These are phyloP conservation scores for Zygotorulaspora florentina DNA, from an alignment of 805 yeast species.

Conservation along the genomic window DNA sequence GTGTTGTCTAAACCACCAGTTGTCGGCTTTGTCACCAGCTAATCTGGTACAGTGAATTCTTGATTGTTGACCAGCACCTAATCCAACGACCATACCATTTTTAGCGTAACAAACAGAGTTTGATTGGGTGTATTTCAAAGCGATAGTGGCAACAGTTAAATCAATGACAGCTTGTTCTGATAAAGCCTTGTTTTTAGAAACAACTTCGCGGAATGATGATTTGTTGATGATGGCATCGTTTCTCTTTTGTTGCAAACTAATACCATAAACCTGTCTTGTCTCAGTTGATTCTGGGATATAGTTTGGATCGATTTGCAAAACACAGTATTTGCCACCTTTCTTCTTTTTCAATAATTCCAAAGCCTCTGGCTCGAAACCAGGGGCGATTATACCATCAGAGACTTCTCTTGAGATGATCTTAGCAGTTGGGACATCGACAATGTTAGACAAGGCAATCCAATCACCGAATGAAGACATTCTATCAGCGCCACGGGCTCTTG, in stretches of 20 bases:
- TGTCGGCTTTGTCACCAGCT: constrained; percentile 99
- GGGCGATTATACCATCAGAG: constrained; percentile 98
- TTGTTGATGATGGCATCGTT: constrained; percentile 94
- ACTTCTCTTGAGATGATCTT: constrained; percentile 96
- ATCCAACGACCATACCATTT: constrained; percentile 98
- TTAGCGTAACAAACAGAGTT: constrained; percentile 98
- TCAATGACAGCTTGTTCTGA: constrained; percentile 92
- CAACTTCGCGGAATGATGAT: constrained; percentile 86
- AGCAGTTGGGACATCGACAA: constrained; percentile 95
- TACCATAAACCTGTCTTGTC: constrained; percentile 94
- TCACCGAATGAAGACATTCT: constrained; percentile 99
- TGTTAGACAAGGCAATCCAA: constrained; percentile 94
- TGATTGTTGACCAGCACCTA: constrained; percentile 99
- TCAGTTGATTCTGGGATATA: constrained; percentile 77
- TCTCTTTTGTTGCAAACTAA: constrained; percentile 92
- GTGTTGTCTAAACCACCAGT: constrained; percentile 99
- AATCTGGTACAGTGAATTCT: constrained; percentile 98
- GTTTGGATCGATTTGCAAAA: constrained; percentile 93
- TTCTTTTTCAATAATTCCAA: constrained; percentile 81
- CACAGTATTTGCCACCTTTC: constrained; percentile 96
- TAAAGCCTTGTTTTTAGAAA: constrained; percentile 77
- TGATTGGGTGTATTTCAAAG: constrained; percentile 95
- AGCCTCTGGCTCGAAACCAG: constrained; percentile 92
- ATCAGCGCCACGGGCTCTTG: constrained; percentile 99
- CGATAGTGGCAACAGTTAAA: constrained; percentile 94